Evolutionary conservation across 805 yeast genomes (phyloP).

Genomic region (Cyberlindnera mississippiensis): DNA sequence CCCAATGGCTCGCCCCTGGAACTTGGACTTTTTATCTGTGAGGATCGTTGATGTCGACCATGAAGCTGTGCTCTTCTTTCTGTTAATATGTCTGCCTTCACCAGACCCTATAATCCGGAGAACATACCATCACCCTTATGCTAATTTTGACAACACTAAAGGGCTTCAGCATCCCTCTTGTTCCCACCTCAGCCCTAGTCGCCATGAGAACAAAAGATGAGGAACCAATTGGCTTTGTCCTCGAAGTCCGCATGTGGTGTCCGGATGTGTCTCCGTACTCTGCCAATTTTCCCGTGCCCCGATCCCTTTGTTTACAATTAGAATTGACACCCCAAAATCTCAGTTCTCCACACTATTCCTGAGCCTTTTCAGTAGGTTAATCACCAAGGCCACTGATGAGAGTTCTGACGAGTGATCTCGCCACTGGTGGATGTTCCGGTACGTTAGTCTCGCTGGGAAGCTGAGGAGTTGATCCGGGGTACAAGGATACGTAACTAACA

Average conservation of each 20-base stretch:
- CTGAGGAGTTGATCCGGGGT: too few relatives aligned
- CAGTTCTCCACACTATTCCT: neutral
- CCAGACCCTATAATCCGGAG: too few relatives aligned
- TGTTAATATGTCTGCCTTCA: neutral
- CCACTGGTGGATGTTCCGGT: conserved; percentile 15
- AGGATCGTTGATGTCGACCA: conserved; percentile 42
- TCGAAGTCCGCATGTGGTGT: too few relatives aligned
- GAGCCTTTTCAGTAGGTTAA: too few relatives aligned
- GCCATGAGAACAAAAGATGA: neutral
- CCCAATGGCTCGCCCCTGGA: conserved; percentile 56
- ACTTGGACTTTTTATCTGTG: conserved; percentile 55
- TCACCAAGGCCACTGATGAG: conserved; percentile 1
- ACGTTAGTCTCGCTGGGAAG: too few relatives aligned
- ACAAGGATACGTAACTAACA: conserved; percentile 6
- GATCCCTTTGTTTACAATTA: conserved; percentile 2
- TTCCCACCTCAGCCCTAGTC: too few relatives aligned
- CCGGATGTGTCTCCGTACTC: neutral
- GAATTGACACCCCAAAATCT: conserved; percentile 3
- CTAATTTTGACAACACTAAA: neutral
- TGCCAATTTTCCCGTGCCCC: conserved; percentile 1
- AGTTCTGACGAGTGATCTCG: conserved; percentile 8
- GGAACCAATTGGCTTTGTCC: neutral
- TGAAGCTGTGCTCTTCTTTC: conserved; percentile 4
- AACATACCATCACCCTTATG: conserved; percentile 5
- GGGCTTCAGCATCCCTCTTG: neutral